Conservation (phyloP, 176 grass and related monocot species). For the Panicum miliaceum region DNA sequence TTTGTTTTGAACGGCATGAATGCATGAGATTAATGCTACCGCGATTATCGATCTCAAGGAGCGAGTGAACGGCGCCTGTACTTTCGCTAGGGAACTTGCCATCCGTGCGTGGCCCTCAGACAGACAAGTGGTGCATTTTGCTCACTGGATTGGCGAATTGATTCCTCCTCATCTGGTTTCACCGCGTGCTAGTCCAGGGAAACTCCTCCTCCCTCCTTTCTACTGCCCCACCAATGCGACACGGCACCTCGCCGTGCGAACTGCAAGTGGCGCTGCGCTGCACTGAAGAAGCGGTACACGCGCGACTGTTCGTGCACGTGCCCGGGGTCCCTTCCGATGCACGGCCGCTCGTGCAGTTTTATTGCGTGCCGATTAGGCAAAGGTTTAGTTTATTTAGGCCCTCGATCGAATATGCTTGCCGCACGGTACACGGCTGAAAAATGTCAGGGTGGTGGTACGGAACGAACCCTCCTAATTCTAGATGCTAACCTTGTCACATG, state of each 20-base stretch:
- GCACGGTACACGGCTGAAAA: not conserved
- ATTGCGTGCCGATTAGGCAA: slow-evolving; percentile 21
- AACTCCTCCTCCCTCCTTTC: not conserved
- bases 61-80: not conserved
- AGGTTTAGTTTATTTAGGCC: not conserved
- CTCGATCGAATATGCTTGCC: slow-evolving; percentile 1
- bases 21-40: slow-evolving; percentile 26
- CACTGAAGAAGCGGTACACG: not conserved
- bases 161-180: not conserved
- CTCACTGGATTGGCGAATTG: not conserved
- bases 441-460: not conserved
- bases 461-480: not conserved
- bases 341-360: not conserved
- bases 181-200: not conserved
- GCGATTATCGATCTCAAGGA: not conserved
- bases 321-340: not conserved
- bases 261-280: not conserved
- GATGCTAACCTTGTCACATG: slow-evolving; percentile 14
- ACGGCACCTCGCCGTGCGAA: not conserved
- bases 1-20: not conserved
- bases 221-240: not conserved
- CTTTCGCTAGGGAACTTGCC: not conserved
- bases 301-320: slow-evolving; percentile 20
- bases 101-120: not conserved
- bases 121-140: not conserved